Base-by-base conservation (phyloP, 306 rosid genomes). In the Fagus sylvatica region DNA sequence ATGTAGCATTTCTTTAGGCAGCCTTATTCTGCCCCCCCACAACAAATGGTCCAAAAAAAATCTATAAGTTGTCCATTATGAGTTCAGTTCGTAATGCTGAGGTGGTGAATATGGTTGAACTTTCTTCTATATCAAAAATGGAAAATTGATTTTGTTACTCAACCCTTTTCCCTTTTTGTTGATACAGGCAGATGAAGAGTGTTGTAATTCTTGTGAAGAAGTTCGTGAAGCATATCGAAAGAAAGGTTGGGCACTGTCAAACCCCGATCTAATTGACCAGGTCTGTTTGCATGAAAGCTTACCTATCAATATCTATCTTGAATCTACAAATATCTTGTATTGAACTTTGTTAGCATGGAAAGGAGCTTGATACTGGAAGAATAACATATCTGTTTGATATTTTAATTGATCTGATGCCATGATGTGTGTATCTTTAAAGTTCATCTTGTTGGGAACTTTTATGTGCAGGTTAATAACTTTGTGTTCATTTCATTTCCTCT, bases 171-270 rank as follows among this genome's bases (percentile, higher is more conserved):
- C 53, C 4, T 67, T 15, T 78, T 32, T 10, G 57, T 68, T 46
- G 36, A 74, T 82, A 67, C 85, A 96, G 99, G 28, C 91, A 51
- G 97, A 96, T 70, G 97, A 96, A 5, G 94, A 96, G 3, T 96
- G 99, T 77, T 96, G 98, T 84, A 93, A 93, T 84, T 74, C 88
- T 37, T 93, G 99, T 40, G 98, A 96, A 88, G 99, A 96, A 12
- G 98, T 96, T 75, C 98, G 98, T 10, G 99, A 93, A 88, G 98
- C 99, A 69, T 96, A 96, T 85, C 90, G 81, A 30, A 93, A 89
- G 89, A 93, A 93, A 85, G 99, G 99, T 41, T 96, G 99, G 99
- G 98, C 85, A 0, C 60, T 96, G 75, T 96, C 99, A 80, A 93
- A 93, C 82, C 99, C 98, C 22, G 98, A 96, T 87, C 33, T 81